phyloP scores from a whole-genome alignment of 257 asterid species.

The Solanum chmielewskii region DNA sequence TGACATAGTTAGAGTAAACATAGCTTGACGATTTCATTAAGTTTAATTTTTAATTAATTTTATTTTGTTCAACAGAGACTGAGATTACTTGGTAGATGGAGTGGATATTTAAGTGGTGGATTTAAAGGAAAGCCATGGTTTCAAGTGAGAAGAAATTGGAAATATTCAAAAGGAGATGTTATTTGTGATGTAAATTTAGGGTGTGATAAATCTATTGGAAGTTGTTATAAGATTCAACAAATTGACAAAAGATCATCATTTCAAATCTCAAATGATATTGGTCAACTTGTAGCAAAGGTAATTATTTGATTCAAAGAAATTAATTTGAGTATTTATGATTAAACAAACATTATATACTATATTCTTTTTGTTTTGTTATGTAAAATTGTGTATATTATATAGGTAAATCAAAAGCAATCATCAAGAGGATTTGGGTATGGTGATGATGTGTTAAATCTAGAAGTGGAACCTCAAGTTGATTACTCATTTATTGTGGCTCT shows the following conservation, averaged over 20 bases:
- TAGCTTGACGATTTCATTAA: neutral
- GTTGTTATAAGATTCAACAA: slow-evolving; percentile 24
- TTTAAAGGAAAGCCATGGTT: neutral
- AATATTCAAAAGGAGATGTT: slow-evolving; percentile 7
- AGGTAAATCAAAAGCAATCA: slow-evolving; percentile 48
- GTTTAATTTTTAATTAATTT: neutral
- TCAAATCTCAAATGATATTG: slow-evolving; percentile 26
- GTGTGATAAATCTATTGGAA: slow-evolving; percentile 8
- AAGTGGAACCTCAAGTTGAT: slow-evolving; percentile 56
- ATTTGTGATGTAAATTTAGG: slow-evolving; percentile 26
- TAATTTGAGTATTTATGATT: neutral
- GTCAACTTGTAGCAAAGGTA: slow-evolving; percentile 50
- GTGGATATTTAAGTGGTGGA: slow-evolving; percentile 28
- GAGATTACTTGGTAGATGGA: slow-evolving; percentile 29
- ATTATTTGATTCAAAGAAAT: neutral
- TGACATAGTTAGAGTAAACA: neutral
- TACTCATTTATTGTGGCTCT: slow-evolving; percentile 56
- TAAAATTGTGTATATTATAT: neutral
- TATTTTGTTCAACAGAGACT: slow-evolving; percentile 26
- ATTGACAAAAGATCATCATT: slow-evolving; percentile 33
- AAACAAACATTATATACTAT: neutral
- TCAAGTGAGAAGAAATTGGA: slow-evolving; percentile 22
- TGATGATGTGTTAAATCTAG: slow-evolving; percentile 58
- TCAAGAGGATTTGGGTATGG: slow-evolving; percentile 48
- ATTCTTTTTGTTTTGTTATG: neutral